These are phyloP conservation scores for Fusarium sp. DNA, from an alignment of 2,329 filamentous ascomycete genomes.

Conservation along the genomic window DNA sequence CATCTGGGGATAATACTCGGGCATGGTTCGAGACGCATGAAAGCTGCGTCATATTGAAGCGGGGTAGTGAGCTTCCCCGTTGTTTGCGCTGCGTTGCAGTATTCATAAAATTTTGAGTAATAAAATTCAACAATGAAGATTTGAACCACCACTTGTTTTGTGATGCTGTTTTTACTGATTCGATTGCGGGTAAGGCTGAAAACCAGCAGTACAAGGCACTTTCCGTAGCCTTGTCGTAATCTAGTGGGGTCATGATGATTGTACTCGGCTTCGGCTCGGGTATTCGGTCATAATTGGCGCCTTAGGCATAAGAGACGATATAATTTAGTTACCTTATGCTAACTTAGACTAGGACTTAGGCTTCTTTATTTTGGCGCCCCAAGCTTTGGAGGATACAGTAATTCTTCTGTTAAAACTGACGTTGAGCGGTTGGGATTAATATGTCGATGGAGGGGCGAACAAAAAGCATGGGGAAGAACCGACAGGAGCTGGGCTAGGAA, in stretches of 20 bases:
- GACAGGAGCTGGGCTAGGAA: neutral
- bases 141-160: neutral
- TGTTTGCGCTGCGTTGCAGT: slow-evolving; percentile 15
- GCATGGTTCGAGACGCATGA: neutral
- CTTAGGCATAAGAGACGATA: neutral
- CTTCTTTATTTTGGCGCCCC: neutral
- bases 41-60: neutral
- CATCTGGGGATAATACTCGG: neutral
- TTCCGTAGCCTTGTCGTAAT: neutral
- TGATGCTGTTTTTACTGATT: neutral
- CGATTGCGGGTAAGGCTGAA: neutral
- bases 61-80: slow-evolving; percentile 1
- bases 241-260: neutral
- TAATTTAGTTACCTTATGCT: neutral
- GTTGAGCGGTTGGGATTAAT: neutral
- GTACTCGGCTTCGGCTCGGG: neutral
- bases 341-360: neutral
- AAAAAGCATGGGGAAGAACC: slow-evolving; percentile 2
- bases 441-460: neutral
- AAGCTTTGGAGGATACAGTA: neutral
- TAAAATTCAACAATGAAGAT: slow-evolving; percentile 21
- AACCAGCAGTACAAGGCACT: neutral
- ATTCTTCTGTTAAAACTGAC: neutral
- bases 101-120: slow-evolving; percentile 5
- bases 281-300: neutral